Percentiles rank a stretch among this genome's conserved stretches.
phyloP scores from a whole-genome alignment of 2,329 filamentous ascomycete species.

The Phoma herbarum region DNA sequence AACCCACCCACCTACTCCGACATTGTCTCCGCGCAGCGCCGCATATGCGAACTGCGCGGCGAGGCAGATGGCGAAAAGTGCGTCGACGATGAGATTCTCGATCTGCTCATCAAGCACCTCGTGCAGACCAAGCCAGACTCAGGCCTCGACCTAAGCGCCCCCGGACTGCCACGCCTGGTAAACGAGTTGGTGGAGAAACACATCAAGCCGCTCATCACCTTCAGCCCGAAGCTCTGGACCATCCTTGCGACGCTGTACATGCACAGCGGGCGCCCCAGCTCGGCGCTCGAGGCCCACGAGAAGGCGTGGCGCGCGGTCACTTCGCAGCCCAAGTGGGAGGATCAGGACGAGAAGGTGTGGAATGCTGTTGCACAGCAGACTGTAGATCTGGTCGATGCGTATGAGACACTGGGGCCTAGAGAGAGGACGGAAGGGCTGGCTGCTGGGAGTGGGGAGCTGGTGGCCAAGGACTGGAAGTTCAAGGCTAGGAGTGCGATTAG shows the following conservation, averaged over 20 bases:
- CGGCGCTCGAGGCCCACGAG: conserved; percentile 84
- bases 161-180: conserved; percentile 67
- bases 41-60: conserved; percentile 77
- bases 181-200: conserved; percentile 76
- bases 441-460: conserved; percentile 62
- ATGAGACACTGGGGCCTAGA: conserved; percentile 73
- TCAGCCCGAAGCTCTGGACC: conserved; percentile 78
- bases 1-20: conserved; percentile 78
- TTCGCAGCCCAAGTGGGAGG: conserved; percentile 63
- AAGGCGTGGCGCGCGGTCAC: conserved; percentile 84
- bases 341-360: conserved; percentile 72
- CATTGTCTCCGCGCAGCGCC: conserved; percentile 76
- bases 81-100: conserved; percentile 77
- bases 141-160: conserved; percentile 53
- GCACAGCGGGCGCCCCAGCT: conserved; percentile 74
- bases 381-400: conserved; percentile 79
- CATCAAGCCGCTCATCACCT: conserved; percentile 84
- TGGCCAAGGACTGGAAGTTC: conserved; percentile 84
- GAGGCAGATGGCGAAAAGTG: conserved; percentile 74
- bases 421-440: conserved; percentile 62
- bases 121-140: conserved; percentile 53
- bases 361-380: conserved; percentile 78
- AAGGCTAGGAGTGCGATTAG: conserved; percentile 87
- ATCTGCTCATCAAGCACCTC: conserved; percentile 75
- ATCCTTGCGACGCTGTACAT: conserved; percentile 75